phyloP scores from a whole-genome alignment of 116 monocot species.

The Trichopus zeylanicus region DNA sequence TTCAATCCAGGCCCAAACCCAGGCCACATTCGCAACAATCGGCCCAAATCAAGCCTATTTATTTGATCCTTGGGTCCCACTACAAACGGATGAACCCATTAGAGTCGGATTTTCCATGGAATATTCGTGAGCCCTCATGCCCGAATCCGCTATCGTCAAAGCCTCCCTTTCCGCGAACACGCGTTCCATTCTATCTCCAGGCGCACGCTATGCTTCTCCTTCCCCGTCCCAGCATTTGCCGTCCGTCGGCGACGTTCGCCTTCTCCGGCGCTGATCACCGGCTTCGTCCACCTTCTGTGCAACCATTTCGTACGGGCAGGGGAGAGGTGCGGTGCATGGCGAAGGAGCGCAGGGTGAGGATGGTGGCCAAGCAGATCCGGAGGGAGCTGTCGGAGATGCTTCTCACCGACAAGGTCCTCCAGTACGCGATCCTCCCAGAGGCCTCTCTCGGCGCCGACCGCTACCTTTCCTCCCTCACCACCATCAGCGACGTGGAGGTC shows the following conservation, averaged over 20 bases:
- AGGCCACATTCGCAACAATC: too few relatives aligned
- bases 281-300: background rate
- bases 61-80: too few relatives aligned
- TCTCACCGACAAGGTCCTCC: constrained; percentile 69
- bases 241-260: background rate
- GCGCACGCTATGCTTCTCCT: background rate
- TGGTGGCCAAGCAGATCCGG: constrained; percentile 95
- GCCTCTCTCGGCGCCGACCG: constrained; percentile 91
- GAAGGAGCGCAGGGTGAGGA: constrained; percentile 71
- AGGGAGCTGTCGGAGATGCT: constrained; percentile 94
- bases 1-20: too few relatives aligned
- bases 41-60: too few relatives aligned
- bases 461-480: constrained; percentile 92
- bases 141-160: background rate
- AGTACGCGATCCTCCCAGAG: constrained; percentile 86
- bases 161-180: background rate
- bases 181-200: background rate
- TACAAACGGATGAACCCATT: too few relatives aligned
- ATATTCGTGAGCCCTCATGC: too few relatives aligned
- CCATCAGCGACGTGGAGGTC: constrained; percentile 88
- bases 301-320: background rate
- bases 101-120: too few relatives aligned
- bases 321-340: constrained; percentile 58
- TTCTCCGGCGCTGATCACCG: background rate
- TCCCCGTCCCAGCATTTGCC: background rate